These are phyloP conservation scores for Ceratobasidium papillatum DNA, from an alignment of 1,284 basidiomycete genomes.

Conservation along the genomic window DNA sequence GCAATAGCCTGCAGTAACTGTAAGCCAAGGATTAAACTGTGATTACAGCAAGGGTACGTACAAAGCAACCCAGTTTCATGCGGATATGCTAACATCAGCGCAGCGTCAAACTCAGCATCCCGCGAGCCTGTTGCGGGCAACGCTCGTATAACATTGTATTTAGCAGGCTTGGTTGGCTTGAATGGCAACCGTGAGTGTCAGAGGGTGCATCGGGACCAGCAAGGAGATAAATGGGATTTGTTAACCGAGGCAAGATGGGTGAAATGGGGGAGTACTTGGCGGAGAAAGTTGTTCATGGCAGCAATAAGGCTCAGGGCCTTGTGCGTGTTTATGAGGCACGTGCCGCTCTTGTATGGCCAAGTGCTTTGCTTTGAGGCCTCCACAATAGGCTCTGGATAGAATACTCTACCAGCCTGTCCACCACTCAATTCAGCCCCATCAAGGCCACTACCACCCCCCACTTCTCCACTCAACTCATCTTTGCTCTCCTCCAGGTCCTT, in stretches of 20 bases:
- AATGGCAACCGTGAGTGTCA: not conserved
- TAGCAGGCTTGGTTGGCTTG: not conserved
- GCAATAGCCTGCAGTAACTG: not conserved
- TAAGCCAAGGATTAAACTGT: not conserved
- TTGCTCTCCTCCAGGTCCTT: not conserved
- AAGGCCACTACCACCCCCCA: not conserved
- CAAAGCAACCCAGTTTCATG: not conserved
- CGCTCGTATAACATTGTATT: not conserved
- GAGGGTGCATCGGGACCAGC: not conserved
- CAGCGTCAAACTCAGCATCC: not conserved
- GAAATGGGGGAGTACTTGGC: not conserved
- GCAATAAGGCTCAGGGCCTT: not conserved
- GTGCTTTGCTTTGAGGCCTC: not conserved
- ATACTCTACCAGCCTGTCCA: not conserved
- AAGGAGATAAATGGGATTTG: not conserved
- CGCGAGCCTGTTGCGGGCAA: not conserved
- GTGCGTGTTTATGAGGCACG: not conserved
- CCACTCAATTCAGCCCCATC: not conserved
- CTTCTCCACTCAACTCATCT: not conserved
- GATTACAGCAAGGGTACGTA: not conserved
- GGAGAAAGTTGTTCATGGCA: not conserved
- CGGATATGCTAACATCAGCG: not conserved
- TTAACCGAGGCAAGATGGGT: not conserved
- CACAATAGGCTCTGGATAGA: not conserved
- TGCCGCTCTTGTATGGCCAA: not conserved